Percentiles rank a stretch among this genome's conserved stretches.
These are phyloP conservation scores for Metschnikowia borealis DNA, from an alignment of 805 yeast species.

Conservation along the genomic window DNA sequence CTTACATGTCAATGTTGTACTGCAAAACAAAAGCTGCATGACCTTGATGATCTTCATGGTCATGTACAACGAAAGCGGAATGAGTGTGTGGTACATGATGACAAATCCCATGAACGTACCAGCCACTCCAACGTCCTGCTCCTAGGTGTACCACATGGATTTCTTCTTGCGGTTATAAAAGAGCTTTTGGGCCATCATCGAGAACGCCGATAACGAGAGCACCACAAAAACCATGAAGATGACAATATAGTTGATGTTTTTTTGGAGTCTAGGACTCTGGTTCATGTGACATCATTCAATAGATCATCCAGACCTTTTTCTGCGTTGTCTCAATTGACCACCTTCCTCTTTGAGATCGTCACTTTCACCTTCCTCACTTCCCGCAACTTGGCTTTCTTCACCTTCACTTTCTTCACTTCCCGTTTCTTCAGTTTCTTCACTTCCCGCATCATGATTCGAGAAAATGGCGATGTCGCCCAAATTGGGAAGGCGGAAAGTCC, in stretches of 20 bases:
- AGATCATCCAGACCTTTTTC: too few species aligned
- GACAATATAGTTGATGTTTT: slow-evolving; percentile 77
- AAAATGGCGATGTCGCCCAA: slow-evolving; percentile 31
- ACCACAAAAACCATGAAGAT: slow-evolving; percentile 85
- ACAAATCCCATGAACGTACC: slow-evolving; percentile 93
- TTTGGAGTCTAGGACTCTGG: too few species aligned
- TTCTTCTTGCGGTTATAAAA: slow-evolving; percentile 38
- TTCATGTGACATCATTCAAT: too few species aligned
- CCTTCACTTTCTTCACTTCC: too few species aligned
- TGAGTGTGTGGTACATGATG: slow-evolving; percentile 95
- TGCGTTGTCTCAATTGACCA: too few species aligned
- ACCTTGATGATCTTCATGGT: slow-evolving; percentile 94
- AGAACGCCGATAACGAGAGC: slow-evolving; percentile 65
- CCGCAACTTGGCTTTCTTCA: too few species aligned
- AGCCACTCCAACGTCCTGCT: slow-evolving; percentile 76
- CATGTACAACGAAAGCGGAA: slow-evolving; percentile 90
- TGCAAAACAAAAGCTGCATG: slow-evolving; percentile 79
- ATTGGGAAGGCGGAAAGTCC: slow-evolving; percentile 16
- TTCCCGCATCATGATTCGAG: slow-evolving; percentile 12
- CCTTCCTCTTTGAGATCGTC: too few species aligned
- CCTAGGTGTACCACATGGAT: slow-evolving; percentile 66
- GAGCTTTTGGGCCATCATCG: slow-evolving; percentile 73
- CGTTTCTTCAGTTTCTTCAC: too few species aligned
- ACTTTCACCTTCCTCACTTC: too few species aligned
- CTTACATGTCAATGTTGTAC: slow-evolving; percentile 93